Evolutionary conservation across 2,329 filamentous ascomycete genomes (phyloP).

Genomic region (Xylariales sp.): DNA sequence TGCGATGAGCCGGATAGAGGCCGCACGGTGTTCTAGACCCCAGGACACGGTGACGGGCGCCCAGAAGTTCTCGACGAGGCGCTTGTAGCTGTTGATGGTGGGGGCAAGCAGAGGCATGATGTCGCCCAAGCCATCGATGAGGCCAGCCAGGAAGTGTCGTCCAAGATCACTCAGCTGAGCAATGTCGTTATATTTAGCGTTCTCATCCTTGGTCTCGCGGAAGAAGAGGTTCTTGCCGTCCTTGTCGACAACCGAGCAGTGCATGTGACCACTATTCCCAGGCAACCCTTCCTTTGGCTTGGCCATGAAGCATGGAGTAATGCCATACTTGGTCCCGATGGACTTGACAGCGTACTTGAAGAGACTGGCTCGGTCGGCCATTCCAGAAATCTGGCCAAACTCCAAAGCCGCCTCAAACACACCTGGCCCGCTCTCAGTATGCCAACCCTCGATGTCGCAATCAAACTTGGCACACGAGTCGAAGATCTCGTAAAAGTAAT

Average conservation of each 20-base stretch:
- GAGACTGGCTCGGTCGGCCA: slow-evolving; percentile 86
- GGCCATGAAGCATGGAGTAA: slow-evolving; percentile 98
- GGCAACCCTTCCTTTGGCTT: slow-evolving; percentile 89
- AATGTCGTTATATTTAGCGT: slow-evolving; percentile 70
- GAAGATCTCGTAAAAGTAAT: slow-evolving; percentile 79
- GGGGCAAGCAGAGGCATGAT: slow-evolving; percentile 95
- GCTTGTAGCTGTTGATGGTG: slow-evolving; percentile 96
- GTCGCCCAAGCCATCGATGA: slow-evolving; percentile 84
- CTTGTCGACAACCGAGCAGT: slow-evolving; percentile 79
- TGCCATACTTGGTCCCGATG: slow-evolving; percentile 78
- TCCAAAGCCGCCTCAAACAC: slow-evolving; percentile 95
- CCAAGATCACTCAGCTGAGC: slow-evolving; percentile 80
- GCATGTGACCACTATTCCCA: slow-evolving; percentile 94
- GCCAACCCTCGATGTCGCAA: slow-evolving; percentile 75
- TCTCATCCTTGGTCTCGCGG: slow-evolving; percentile 65
- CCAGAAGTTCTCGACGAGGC: slow-evolving; percentile 98
- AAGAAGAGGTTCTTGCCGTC: slow-evolving; percentile 81
- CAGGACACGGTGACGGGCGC: slow-evolving; percentile 95
- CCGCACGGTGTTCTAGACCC: slow-evolving; percentile 92
- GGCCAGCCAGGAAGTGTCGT: slow-evolving; percentile 85
- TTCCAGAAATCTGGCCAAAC: slow-evolving; percentile 79
- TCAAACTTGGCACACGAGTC: slow-evolving; percentile 65
- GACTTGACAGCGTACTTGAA: slow-evolving; percentile 97
- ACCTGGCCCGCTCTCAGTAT: slow-evolving; percentile 76
- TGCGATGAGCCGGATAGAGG: slow-evolving; percentile 83